phyloP scores from a whole-genome alignment of 2,329 filamentous ascomycete species.

The Teratosphaeria viscida region DNA sequence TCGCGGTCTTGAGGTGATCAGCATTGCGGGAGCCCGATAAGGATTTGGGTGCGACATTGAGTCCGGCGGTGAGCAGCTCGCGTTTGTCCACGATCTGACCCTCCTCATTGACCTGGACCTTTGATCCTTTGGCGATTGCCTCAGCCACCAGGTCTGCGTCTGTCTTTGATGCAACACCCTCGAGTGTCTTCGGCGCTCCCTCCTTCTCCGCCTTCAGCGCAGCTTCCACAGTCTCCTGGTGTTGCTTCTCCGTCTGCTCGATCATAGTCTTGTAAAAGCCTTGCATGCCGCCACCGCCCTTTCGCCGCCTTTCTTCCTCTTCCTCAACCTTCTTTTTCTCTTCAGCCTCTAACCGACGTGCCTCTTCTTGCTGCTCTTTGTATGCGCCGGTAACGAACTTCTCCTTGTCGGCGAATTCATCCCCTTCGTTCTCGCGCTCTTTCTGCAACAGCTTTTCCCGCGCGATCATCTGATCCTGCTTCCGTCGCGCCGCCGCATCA shows the following conservation, averaged over 20 bases:
- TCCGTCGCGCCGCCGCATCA: constrained; percentile 62
- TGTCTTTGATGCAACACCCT: constrained; percentile 27
- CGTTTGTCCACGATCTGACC: constrained; percentile 75
- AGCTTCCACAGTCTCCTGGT: constrained; percentile 59
- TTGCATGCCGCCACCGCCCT: constrained; percentile 50
- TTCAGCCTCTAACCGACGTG: constrained; percentile 58
- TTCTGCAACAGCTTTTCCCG: constrained; percentile 70
- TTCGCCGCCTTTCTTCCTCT: constrained; percentile 54
- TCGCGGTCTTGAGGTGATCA: constrained; percentile 22
- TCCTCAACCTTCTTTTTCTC: constrained; percentile 56
- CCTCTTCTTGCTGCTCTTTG: constrained; percentile 69
- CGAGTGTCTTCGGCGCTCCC: constrained; percentile 17
- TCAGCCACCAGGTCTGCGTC: constrained; percentile 57
- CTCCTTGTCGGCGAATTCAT: constrained; percentile 72
- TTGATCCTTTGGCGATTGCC: constrained; percentile 51
- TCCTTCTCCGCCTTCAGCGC: constrained; percentile 37
- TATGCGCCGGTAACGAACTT: constrained; percentile 80
- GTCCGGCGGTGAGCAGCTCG: constrained; percentile 63
- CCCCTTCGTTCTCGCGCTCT: constrained; percentile 69
- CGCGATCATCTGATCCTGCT: constrained; percentile 66
- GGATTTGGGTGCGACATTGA: constrained; percentile 51
- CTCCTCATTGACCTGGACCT: constrained; percentile 68
- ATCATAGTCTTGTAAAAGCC: constrained; percentile 69
- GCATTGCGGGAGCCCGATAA: constrained; percentile 10
- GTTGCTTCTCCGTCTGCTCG: constrained; percentile 57